Conservation (phyloP, 805 yeast species). For the Jamesozyma lodderae region DNA sequence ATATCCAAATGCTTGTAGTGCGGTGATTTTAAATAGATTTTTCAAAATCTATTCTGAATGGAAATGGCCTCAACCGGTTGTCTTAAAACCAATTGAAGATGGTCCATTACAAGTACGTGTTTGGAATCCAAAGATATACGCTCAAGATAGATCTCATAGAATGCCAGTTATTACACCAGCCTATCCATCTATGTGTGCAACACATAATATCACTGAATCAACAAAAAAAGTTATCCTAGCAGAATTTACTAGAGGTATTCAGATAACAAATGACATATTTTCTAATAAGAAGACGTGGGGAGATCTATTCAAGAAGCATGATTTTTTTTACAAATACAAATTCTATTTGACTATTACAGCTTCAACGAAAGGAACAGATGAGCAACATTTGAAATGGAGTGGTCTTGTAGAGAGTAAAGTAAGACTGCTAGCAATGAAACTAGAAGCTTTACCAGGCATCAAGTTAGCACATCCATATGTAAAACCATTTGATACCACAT, state of each 20-base stretch:
- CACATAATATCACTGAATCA: constrained; percentile 86
- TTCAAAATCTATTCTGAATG: constrained; percentile 79
- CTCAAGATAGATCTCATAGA: constrained; percentile 78
- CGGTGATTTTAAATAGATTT: constrained; percentile 82
- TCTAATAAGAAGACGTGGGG: constrained; percentile 61
- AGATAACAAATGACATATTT: constrained; percentile 58
- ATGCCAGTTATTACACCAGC: constrained; percentile 99
- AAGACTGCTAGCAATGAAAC: constrained; percentile 70
- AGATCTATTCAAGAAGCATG: constrained; percentile 68
- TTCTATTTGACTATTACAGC: constrained; percentile 79
- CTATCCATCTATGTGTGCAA: constrained; percentile 88
- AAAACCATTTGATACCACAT: constrained; percentile 57
- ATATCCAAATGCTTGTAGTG: constrained; percentile 92
- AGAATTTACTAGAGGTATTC: constrained; percentile 74
- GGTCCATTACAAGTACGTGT: constrained; percentile 94
- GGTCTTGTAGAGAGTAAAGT: constrained; percentile 88
- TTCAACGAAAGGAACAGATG: constrained; percentile 61
- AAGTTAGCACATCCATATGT: constrained; percentile 84
- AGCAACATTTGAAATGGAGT: constrained; percentile 83
- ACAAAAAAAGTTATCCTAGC: constrained; percentile 72
- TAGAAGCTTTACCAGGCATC: constrained; percentile 70
- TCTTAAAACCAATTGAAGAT: constrained; percentile 87
- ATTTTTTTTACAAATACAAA: constrained; percentile 75
- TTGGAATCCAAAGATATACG: constrained; percentile 91
- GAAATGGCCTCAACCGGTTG: constrained; percentile 98